Percentiles rank a stretch among this genome's conserved stretches.
Conservation (phyloP, 306 rosid species). For the Lablab purpureus region DNA sequence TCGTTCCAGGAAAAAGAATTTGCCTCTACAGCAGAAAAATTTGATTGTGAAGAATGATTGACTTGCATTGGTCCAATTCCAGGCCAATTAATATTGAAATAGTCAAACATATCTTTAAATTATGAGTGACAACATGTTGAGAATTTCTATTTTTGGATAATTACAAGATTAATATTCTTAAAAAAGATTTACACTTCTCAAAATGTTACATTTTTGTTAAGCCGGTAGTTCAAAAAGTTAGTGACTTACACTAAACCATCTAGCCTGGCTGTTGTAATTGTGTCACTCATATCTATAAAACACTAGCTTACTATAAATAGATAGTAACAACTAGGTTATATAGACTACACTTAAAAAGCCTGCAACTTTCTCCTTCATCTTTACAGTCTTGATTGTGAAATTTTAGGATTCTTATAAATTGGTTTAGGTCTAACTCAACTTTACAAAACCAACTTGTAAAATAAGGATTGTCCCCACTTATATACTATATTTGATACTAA, state of each 20-base stretch:
- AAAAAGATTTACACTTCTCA: not conserved
- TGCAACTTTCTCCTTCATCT: not conserved
- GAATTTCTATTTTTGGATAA: constrained; percentile 5
- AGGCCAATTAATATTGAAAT: not conserved
- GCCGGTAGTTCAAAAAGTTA: not conserved
- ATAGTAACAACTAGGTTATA: not conserved
- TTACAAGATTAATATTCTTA: not conserved
- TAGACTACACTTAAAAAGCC: not conserved
- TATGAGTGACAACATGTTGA: not conserved
- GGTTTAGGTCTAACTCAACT: no score
- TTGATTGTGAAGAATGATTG: not conserved
- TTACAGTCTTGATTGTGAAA: not conserved
- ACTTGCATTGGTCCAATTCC: not conserved
- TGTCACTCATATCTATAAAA: not conserved
- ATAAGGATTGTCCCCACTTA: no score
- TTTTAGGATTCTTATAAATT: not conserved
- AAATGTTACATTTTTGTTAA: not conserved
- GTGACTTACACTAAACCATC: not conserved
- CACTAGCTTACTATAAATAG: not conserved
- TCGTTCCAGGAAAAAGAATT: no score
- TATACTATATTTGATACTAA: no score
- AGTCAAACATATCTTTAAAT: not conserved
- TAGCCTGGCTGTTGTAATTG: not conserved
- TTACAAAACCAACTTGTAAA: no score
- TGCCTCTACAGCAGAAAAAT: not conserved